Conservation (phyloP, 2,329 filamentous ascomycete species). For the Penicillium sp. region DNA sequence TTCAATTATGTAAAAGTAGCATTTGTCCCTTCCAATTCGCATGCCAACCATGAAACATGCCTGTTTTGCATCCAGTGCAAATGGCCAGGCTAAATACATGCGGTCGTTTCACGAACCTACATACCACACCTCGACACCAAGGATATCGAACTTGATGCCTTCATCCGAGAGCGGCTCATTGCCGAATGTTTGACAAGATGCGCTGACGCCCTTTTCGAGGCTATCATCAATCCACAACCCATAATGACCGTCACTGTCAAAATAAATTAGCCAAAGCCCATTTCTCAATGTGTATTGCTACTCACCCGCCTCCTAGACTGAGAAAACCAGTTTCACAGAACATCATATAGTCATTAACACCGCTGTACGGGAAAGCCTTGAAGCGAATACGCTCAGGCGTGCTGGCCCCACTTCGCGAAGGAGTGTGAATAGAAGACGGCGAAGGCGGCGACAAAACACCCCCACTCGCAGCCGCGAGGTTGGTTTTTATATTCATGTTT, state of each 20-base stretch:
- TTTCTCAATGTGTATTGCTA: conserved; percentile 8
- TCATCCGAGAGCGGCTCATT: conserved; percentile 94
- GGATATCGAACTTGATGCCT: conserved; percentile 84
- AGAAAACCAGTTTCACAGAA: conserved; percentile 85
- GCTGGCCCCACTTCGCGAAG: conserved; percentile 49
- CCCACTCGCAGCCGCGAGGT: conserved; percentile 24
- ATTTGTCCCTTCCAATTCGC: neutral
- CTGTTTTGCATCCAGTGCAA: conserved; percentile 6
- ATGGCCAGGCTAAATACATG: neutral
- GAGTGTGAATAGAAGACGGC: conserved; percentile 22
- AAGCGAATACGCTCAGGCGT: conserved; percentile 81
- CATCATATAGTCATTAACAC: conserved; percentile 95
- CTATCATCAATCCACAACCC: conserved; percentile 90
- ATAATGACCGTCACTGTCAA: conserved; percentile 72
- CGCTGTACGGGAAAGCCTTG: conserved; percentile 95
- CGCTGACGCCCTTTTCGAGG: conserved; percentile 80
- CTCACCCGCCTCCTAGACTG: conserved; percentile 76
- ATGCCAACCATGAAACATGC: neutral
- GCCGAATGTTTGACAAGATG: conserved; percentile 84
- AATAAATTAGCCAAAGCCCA: conserved; percentile 7
- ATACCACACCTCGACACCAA: conserved; percentile 93
- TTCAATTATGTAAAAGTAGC: neutral
- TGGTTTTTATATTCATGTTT: conserved; percentile 28
- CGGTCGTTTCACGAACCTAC: conserved; percentile 58
- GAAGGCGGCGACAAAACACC: conserved; percentile 27